Base-by-base conservation (phyloP, 805 yeast genomes). In the Pichia deserticola region DNA sequence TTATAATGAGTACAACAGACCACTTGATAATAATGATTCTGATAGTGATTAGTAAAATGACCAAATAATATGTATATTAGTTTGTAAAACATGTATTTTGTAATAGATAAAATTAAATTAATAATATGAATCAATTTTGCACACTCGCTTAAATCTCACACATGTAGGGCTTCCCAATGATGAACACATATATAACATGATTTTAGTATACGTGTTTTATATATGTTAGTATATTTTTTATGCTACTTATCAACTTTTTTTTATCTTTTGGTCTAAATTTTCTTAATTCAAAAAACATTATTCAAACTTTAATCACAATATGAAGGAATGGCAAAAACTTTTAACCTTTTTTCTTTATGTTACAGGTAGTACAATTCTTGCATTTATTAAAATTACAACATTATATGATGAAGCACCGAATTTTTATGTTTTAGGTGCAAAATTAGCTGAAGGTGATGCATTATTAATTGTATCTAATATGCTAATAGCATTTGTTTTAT, bases 391-490 rank as follows among this genome's bases (percentile, higher is more conserved):
- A 40, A 60, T 74, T 11, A 52, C 63, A 34, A 63, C 70, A 27
- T 68, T 76, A 7, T 63, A 77, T n/a, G 35, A 48, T 11, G 59
- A 58, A n/a, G 64, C 77, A 41, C 78, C 82, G 13, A 79, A 76
- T 59, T 61, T 68, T 52, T 78, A 72, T 54, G 63, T 77, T 44
- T 79, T 77, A 41, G 69, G 78, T 25, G 65, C 79, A 4, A 72
- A 74, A 35, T 63, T 83, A 37, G 69, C 80, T 8, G 74, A 76
- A 45, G 84, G 84, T 4, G 50, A 74, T 52, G 67, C 74, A 47
- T 57, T 71, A 9, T 57, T 78, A 2, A 60, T 74, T 0, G 46
- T 76, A 28, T 65, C 69, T 3, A 74, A 77, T 51, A 73, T 82
- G 64, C 54, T 74, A 15, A 62, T 81, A 9, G 60, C 61, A 34